Conservation (phyloP, 345 rosid genomes). For the Gossypium australe region DNA sequence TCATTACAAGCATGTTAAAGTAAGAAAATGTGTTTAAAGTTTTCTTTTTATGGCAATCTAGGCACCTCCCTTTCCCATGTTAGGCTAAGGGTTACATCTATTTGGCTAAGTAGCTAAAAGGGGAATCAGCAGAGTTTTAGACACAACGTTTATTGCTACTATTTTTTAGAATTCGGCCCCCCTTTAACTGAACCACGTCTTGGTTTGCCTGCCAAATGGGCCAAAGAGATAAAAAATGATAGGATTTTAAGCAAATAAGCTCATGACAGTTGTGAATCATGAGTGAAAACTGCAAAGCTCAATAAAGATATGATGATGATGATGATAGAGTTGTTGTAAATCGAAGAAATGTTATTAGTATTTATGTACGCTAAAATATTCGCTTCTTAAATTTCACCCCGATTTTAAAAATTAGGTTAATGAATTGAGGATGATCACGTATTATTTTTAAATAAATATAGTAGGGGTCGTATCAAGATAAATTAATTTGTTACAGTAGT, state of each 20-base stretch:
- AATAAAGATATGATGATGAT: too few relatives aligned
- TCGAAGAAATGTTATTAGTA: too few relatives aligned
- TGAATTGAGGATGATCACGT: too few relatives aligned
- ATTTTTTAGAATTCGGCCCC: background rate
- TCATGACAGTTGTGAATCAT: background rate
- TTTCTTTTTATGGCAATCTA: background rate
- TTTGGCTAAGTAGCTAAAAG: background rate
- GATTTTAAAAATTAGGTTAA: too few relatives aligned
- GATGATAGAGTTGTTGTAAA: too few relatives aligned
- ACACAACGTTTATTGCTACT: background rate
- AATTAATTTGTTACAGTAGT: too few relatives aligned
- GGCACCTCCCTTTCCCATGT: background rate
- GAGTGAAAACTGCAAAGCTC: background rate
- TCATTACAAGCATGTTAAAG: background rate
- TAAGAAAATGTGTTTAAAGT: background rate
- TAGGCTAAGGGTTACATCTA: constrained; percentile 1
- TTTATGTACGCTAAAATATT: too few relatives aligned
- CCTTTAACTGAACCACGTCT: background rate
- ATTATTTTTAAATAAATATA: too few relatives aligned
- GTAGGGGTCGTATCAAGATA: too few relatives aligned
- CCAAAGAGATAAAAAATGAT: background rate
- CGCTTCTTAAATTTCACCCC: too few relatives aligned
- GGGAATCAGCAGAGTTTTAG: background rate
- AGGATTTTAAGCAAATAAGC: background rate
- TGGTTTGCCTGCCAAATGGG: background rate